These are phyloP conservation scores for Ottelia alismoides DNA, from an alignment of 106 monocot genomes.

Conservation along the genomic window DNA sequence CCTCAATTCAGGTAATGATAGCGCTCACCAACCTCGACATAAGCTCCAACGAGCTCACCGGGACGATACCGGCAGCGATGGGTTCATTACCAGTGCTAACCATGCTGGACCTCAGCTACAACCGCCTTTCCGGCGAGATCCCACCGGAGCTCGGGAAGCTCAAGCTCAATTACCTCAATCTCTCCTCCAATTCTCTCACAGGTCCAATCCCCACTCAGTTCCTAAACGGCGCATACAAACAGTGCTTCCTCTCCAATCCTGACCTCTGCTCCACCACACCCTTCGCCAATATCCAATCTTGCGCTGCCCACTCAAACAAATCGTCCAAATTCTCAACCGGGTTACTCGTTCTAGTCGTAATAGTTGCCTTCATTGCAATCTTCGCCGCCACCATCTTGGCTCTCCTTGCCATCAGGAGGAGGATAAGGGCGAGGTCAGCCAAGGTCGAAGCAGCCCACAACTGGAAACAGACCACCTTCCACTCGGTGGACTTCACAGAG, in stretches of 20 bases:
- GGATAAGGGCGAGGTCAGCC: conserved; percentile 8
- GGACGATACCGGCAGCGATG: too few species aligned
- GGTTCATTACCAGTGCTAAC: conserved; percentile 42
- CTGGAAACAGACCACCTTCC: too few species aligned
- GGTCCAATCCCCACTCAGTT: conserved; percentile 29
- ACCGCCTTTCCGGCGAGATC: conserved; percentile 40
- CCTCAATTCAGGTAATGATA: conserved; percentile 1
- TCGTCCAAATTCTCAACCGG: conserved; percentile 11
- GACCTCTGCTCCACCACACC: conserved; percentile 13
- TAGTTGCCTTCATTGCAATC: conserved; percentile 20
- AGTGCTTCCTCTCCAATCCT: conserved; percentile 50
- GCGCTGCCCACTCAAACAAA: background rate
- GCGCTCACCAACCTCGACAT: conserved; percentile 24
- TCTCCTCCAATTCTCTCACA: too few species aligned
- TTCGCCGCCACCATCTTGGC: conserved; percentile 1
- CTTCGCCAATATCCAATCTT: conserved; percentile 3
- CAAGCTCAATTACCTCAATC: too few species aligned
- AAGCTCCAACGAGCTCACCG: conserved; percentile 34
- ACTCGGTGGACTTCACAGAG: too few species aligned
- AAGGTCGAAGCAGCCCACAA: conserved; percentile 11
- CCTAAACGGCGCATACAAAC: conserved; percentile 21
- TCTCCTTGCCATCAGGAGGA: conserved; percentile 13
- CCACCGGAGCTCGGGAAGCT: too few species aligned
- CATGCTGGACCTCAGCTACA: conserved; percentile 54
- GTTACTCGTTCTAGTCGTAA: conserved; percentile 15